Evolutionary conservation across 2,329 filamentous ascomycete genomes (phyloP).

Genomic region (Fusarium continuum): DNA sequence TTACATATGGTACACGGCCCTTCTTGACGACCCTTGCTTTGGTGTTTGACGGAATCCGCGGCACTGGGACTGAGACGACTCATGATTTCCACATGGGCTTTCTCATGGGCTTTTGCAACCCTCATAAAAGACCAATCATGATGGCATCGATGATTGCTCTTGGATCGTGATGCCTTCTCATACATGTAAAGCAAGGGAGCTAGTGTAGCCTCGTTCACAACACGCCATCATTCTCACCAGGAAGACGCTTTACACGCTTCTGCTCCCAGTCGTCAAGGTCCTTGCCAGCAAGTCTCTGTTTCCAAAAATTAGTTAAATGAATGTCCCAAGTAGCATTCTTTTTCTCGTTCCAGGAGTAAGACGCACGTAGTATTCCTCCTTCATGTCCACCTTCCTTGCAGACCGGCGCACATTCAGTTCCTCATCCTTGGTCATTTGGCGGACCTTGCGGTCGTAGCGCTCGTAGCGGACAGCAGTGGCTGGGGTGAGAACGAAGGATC

Average conservation of each 20-base stretch:
- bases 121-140: neutral
- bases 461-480: constrained; percentile 95
- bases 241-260: constrained; percentile 87
- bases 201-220: constrained; percentile 50
- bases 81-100: constrained; percentile 15
- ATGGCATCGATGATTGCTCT: constrained; percentile 1
- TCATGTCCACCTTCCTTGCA: constrained; percentile 77
- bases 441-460: constrained; percentile 87
- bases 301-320: constrained; percentile 21
- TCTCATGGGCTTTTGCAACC: constrained; percentile 7
- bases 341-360: neutral
- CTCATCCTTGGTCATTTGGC: constrained; percentile 85
- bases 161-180: constrained; percentile 14
- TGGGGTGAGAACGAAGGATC: constrained; percentile 93
- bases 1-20: constrained; percentile 20
- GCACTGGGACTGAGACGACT: neutral
- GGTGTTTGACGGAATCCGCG: constrained; percentile 2
- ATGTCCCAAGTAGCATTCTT: neutral
- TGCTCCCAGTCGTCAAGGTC: constrained; percentile 98
- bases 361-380: constrained; percentile 87
- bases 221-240: constrained; percentile 89
- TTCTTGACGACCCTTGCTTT: constrained; percentile 27
- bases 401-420: constrained; percentile 81
- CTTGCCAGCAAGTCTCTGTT: constrained; percentile 69
- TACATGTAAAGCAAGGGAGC: constrained; percentile 22